Evolutionary conservation across 2,329 filamentous ascomycete genomes (phyloP).

Genomic region (Alternaria conjuncta): DNA sequence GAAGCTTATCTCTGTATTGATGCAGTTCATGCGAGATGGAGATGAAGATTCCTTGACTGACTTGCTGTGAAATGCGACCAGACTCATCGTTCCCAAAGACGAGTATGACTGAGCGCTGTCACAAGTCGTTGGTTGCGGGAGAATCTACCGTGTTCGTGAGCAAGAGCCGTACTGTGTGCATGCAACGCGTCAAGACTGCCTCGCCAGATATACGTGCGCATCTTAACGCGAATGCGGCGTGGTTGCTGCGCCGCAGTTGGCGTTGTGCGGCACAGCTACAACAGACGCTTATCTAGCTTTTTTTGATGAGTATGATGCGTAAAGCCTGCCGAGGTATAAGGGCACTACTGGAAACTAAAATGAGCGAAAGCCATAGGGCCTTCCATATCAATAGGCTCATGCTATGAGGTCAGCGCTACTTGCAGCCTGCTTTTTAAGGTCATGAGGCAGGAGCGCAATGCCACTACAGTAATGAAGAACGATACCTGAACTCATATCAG

Average conservation of each 20-base stretch:
- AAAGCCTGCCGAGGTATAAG: not conserved
- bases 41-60: not conserved
- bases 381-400: not conserved
- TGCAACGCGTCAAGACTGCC: not conserved
- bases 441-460: not conserved
- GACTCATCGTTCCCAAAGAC: not conserved
- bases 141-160: not conserved
- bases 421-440: not conserved
- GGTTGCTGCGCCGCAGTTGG: not conserved
- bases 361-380: not conserved
- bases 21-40: not conserved
- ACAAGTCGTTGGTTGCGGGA: not conserved
- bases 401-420: not conserved
- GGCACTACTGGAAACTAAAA: not conserved
- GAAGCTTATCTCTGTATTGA: slow-evolving; percentile 1
- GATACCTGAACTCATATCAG: not conserved
- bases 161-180: not conserved
- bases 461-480: not conserved
- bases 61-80: not conserved
- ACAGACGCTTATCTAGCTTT: not conserved
- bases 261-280: slow-evolving; percentile 1
- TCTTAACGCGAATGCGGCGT: slow-evolving; percentile 1
- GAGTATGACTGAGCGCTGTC: not conserved
- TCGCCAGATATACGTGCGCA: not conserved
- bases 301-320: not conserved